A percentile compares a stretch with the other conserved stretches of the same genome.
phyloP scores from a whole-genome alignment of 805 yeast species.

The Saturnispora silvae region DNA sequence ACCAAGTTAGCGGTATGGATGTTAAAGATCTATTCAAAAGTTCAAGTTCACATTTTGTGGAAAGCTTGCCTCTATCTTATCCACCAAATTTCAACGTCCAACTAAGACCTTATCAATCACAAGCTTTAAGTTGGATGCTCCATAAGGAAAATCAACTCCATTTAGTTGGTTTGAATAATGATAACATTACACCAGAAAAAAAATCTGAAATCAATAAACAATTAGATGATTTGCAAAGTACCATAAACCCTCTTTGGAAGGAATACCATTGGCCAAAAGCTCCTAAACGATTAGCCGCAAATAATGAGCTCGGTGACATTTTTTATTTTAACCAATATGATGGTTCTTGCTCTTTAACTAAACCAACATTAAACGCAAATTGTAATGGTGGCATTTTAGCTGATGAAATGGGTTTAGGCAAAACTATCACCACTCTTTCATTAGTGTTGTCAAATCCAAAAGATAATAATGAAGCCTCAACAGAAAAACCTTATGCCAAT shows the following conservation, averaged over 20 bases:
- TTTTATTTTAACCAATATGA: conserved; percentile 74
- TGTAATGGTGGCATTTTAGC: conserved; percentile 82
- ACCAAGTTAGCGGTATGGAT: conserved; percentile 70
- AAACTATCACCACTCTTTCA: conserved; percentile 76
- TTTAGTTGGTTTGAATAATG: conserved; percentile 27
- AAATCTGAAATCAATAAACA: conserved; percentile 18
- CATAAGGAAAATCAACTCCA: conserved; percentile 57
- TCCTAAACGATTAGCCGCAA: conserved; percentile 9
- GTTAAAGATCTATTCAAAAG: conserved; percentile 43
- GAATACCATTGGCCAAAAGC: conserved; percentile 60
- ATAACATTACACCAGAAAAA: conserved; percentile 15
- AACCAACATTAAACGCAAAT: conserved; percentile 52
- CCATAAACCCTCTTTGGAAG: conserved; percentile 81
- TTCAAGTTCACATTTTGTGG: too few species aligned
- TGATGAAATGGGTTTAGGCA: conserved; percentile 96
- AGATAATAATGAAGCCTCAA: conserved; percentile 27
- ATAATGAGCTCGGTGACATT: neutral
- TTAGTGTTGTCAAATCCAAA: conserved; percentile 55
- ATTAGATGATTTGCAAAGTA: conserved; percentile 29
- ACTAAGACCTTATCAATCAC: conserved; percentile 70
- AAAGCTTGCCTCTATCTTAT: conserved; percentile 53
- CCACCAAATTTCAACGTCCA: conserved; percentile 44
- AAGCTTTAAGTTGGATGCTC: conserved; percentile 87
- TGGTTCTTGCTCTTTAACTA: conserved; percentile 63
- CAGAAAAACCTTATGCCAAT: conserved; percentile 41